Conservation (phyloP, 2,329 filamentous ascomycete species). For the Trichoderma gracile region DNA sequence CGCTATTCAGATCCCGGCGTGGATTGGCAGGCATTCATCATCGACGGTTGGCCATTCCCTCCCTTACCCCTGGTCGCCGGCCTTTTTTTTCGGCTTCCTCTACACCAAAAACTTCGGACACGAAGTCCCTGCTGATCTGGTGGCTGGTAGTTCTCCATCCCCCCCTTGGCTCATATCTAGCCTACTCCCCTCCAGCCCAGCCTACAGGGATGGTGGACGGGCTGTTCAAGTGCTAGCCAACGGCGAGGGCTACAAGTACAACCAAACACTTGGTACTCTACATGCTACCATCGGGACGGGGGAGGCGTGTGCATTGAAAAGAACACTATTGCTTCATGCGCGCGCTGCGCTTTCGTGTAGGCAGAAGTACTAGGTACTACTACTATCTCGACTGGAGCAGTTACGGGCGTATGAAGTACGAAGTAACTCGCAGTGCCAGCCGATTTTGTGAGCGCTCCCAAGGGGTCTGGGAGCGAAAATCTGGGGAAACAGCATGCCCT, state of each 20-base stretch:
- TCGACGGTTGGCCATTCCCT: background rate
- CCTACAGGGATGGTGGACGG: slow-evolving; percentile 13
- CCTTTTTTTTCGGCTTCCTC: background rate
- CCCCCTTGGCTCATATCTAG: background rate
- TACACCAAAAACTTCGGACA: slow-evolving; percentile 3
- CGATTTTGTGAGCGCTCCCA: slow-evolving; percentile 2
- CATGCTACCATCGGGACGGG: background rate
- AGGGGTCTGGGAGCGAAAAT: slow-evolving; percentile 19
- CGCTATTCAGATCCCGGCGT: slow-evolving; percentile 11
- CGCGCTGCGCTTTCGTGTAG: slow-evolving; percentile 16
- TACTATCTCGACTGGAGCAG: background rate
- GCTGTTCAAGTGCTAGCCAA: background rate
- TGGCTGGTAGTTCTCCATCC: background rate
- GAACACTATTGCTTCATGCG: slow-evolving; percentile 14
- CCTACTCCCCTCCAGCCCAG: slow-evolving; percentile 15
- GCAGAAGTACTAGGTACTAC: background rate
- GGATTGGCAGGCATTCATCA: background rate
- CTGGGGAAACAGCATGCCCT: slow-evolving; percentile 25
- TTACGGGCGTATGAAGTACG: background rate
- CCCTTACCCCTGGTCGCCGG: background rate
- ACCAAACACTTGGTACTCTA: slow-evolving; percentile 9
- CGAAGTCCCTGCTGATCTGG: slow-evolving; percentile 14
- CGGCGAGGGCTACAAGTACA: slow-evolving; percentile 6
- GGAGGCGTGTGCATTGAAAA: slow-evolving; percentile 20
- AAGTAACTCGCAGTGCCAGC: background rate